A percentile compares a stretch with the other conserved stretches of the same genome.
These are phyloP conservation scores for Jaltomata sinuosa DNA, from an alignment of 257 asterid genomes.

Conservation along the genomic window DNA sequence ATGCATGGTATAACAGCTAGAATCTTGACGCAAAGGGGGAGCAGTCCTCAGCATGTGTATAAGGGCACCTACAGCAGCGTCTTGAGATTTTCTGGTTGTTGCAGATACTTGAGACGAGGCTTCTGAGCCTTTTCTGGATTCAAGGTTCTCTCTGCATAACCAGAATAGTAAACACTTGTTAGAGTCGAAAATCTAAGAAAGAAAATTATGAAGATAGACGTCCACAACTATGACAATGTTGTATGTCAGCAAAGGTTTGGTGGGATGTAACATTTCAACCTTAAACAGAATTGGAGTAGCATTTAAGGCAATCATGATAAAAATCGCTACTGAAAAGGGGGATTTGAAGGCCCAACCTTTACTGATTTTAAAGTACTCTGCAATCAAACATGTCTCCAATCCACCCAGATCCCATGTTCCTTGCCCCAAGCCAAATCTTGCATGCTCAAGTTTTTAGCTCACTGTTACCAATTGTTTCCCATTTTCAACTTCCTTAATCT, in stretches of 20 bases:
- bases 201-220: not conserved
- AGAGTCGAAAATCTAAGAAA: not conserved
- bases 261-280: not conserved
- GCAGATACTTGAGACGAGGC: slow-evolving; percentile 35
- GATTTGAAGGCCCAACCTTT: not conserved
- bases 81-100: slow-evolving; percentile 57
- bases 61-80: slow-evolving; percentile 76
- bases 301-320: not conserved
- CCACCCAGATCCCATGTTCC: not conserved
- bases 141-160: slow-evolving; percentile 37
- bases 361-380: not conserved
- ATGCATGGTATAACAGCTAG: slow-evolving; percentile 28
- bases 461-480: not conserved
- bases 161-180: not conserved
- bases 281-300: not conserved
- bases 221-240: not conserved
- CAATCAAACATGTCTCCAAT: not conserved
- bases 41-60: slow-evolving; percentile 86
- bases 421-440: not conserved
- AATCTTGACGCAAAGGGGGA: slow-evolving; percentile 75
- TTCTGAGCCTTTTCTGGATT: slow-evolving; percentile 42
- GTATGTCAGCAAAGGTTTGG: not conserved
- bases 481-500: not conserved
- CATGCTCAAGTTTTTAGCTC: not conserved
- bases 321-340: not conserved